Evolutionary conservation across 176 grass and related monocot species (phyloP).

Genomic region (sorghum (Sorghum bicolor)): DNA sequence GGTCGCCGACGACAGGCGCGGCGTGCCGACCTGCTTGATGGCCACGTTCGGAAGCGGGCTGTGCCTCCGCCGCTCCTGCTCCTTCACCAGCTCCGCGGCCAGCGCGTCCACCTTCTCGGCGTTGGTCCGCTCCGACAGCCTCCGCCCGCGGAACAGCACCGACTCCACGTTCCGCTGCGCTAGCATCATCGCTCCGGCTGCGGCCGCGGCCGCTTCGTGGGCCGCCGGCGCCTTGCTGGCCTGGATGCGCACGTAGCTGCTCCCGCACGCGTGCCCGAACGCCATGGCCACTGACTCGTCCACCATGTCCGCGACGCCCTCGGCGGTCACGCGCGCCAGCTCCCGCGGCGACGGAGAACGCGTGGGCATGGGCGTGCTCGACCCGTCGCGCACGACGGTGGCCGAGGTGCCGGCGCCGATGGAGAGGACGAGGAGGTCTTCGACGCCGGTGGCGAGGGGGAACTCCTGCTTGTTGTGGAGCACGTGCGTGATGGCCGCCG

Average conservation of each 20-base stretch:
- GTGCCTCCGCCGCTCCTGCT: constrained; percentile 48
- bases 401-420: constrained; percentile 32
- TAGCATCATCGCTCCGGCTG: constrained; percentile 42
- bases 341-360: constrained; percentile 33
- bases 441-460: constrained; percentile 50
- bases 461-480: constrained; percentile 95
- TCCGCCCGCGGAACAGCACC: constrained; percentile 53
- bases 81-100: constrained; percentile 55
- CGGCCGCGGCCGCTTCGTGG: not conserved
- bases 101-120: constrained; percentile 55
- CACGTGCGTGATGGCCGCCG: constrained; percentile 68
- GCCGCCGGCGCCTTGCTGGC: not conserved
- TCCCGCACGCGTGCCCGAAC: constrained; percentile 39
- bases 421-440: constrained; percentile 23
- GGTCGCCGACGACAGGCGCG: constrained; percentile 52
- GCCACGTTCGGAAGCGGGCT: constrained; percentile 55
- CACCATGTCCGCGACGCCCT: constrained; percentile 44
- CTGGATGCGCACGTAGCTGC: constrained; percentile 58
- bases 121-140: constrained; percentile 52
- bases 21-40: constrained; percentile 53
- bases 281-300: constrained; percentile 69
- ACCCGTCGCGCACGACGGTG: not conserved
- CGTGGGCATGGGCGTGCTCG: constrained; percentile 22
- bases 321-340: constrained; percentile 34
- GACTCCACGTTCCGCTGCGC: constrained; percentile 65